These are phyloP conservation scores for Podospora bellae-mahoneyi DNA, from an alignment of 495 filamentous ascomycete genomes.

Conservation along the genomic window DNA sequence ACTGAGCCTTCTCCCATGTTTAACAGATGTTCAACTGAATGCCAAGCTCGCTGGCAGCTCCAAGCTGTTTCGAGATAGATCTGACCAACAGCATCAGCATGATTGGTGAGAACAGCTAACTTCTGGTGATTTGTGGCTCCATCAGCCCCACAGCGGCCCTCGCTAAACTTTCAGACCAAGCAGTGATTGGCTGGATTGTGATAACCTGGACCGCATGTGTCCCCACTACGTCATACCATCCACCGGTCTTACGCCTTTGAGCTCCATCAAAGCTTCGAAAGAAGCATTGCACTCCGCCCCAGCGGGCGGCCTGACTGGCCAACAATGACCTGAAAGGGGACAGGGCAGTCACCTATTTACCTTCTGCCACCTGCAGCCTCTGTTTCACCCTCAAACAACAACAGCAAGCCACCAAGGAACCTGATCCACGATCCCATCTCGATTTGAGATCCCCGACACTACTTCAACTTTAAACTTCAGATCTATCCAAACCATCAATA, in stretches of 20 bases:
- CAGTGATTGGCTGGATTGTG: neutral
- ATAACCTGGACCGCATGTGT: neutral
- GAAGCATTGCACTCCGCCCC: neutral
- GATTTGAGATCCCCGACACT: neutral
- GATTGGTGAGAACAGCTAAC: constrained; percentile 12
- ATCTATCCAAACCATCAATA: neutral
- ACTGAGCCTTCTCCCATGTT: neutral
- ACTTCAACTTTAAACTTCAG: neutral
- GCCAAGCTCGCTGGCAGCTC: neutral
- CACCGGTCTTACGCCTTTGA: neutral
- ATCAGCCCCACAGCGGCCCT: constrained; percentile 4
- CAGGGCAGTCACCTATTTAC: neutral
- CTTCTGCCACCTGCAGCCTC: neutral
- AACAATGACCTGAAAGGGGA: neutral
- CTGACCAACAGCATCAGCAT: constrained; percentile 12
- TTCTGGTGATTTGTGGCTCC: neutral
- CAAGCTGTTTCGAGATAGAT: constrained; percentile 4
- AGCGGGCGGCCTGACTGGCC: neutral
- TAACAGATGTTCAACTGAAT: neutral
- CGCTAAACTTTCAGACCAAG: neutral
- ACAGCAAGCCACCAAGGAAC: neutral
- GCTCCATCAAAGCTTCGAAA: neutral
- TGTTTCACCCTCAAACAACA: neutral
- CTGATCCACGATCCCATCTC: neutral
- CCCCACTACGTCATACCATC: constrained; percentile 10